Conservation (phyloP, 805 yeast species). For the Ogataea paradorogensis region DNA sequence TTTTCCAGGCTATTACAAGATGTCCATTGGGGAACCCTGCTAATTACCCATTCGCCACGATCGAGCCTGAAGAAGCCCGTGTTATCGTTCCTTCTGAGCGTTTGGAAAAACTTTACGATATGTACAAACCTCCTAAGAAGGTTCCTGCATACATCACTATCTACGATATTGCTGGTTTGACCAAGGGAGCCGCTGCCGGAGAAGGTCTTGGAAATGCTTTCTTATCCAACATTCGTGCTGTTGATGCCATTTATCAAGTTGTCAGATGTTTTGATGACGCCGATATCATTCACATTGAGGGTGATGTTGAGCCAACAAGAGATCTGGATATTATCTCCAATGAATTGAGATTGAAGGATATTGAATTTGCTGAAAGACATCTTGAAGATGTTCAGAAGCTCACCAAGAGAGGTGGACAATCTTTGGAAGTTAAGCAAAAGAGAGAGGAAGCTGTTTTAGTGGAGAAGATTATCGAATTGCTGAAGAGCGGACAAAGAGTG, state of each 20-base stretch:
- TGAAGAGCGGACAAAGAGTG: constrained; percentile 64
- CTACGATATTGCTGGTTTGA: constrained; percentile 96
- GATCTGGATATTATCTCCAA: constrained; percentile 89
- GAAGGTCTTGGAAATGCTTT: constrained; percentile 98
- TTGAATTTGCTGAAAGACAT: constrained; percentile 75
- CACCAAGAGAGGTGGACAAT: constrained; percentile 63
- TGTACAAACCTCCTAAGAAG: constrained; percentile 78
- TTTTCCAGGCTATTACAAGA: constrained; percentile 94
- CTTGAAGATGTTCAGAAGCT: constrained; percentile 54
- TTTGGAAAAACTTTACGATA: constrained; percentile 68
- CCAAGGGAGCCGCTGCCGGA: constrained; percentile 95
- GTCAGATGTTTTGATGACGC: constrained; percentile 98
- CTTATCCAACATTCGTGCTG: constrained; percentile 94
- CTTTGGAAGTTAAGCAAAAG: constrained; percentile 61
- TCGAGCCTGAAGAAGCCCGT: constrained; percentile 97
- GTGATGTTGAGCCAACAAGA: constrained; percentile 92
- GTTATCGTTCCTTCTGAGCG: constrained; percentile 90
- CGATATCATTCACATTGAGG: constrained; percentile 95
- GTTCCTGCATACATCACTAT: constrained; percentile 93
- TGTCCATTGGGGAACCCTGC: constrained; percentile 96
- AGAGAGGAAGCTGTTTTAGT: constrained; percentile 57
- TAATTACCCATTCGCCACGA: constrained; percentile 96
- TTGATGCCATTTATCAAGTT: constrained; percentile 96
- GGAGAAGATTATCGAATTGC: constrained; percentile 57
- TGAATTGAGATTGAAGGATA: constrained; percentile 94